These are phyloP conservation scores for Alternaria ventricosa DNA, from an alignment of 2,329 filamentous ascomycete genomes.

Conservation along the genomic window DNA sequence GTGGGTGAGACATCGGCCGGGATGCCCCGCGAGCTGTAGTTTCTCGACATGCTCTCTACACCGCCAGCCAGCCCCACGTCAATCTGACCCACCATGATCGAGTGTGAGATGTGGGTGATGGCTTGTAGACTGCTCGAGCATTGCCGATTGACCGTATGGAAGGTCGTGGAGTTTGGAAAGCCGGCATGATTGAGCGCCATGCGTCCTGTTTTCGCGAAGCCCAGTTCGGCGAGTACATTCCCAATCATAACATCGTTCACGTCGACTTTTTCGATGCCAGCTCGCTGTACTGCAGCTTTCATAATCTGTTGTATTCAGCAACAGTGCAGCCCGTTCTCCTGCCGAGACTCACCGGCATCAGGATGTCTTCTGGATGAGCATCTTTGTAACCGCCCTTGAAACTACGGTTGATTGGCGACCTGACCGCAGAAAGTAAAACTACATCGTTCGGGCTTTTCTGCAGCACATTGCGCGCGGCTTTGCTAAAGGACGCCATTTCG, in stretches of 20 bases:
- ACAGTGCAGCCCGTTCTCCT: slow-evolving; percentile 71
- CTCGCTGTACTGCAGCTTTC: slow-evolving; percentile 59
- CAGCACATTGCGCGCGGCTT: slow-evolving; percentile 64
- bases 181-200: slow-evolving; percentile 88
- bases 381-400: slow-evolving; percentile 95
- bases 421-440: slow-evolving; percentile 87
- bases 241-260: slow-evolving; percentile 55
- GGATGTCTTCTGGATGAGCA: slow-evolving; percentile 82
- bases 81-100: slow-evolving; percentile 80
- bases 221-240: slow-evolving; percentile 80
- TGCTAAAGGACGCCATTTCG: slow-evolving; percentile 40
- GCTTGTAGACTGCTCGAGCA: slow-evolving; percentile 96
- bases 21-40: slow-evolving; percentile 80
- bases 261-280: slow-evolving; percentile 31
- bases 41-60: slow-evolving; percentile 87
- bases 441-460: slow-evolving; percentile 92
- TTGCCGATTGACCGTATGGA: slow-evolving; percentile 88
- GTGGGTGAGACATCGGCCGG: slow-evolving; percentile 75
- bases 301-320: slow-evolving; percentile 65
- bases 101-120: slow-evolving; percentile 89
- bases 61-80: slow-evolving; percentile 86
- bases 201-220: slow-evolving; percentile 88
- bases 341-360: slow-evolving; percentile 60
- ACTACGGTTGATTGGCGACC: slow-evolving; percentile 86
- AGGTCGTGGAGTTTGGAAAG: slow-evolving; percentile 85